phyloP scores from a whole-genome alignment of 495 filamentous ascomycete genomes.

The Penicillium desertorum region DNA sequence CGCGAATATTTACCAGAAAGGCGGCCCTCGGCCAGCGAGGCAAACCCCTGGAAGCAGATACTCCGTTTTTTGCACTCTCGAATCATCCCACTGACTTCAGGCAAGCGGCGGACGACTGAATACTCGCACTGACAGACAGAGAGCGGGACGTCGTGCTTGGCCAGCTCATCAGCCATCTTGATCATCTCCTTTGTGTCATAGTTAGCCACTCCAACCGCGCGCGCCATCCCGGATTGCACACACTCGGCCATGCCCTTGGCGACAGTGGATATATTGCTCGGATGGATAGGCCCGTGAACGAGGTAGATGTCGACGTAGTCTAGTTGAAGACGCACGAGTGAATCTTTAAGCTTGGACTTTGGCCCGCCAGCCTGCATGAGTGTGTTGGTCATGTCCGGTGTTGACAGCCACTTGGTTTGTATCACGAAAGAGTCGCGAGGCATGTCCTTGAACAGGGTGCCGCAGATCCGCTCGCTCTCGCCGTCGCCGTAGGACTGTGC shows the following conservation, averaged over 20 bases:
- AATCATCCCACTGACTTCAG: conserved; percentile 27
- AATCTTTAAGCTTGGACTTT: conserved; percentile 19
- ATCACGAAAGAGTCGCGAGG: conserved; percentile 33
- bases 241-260: conserved; percentile 38
- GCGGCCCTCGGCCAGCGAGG: conserved; percentile 24
- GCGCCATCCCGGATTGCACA: conserved; percentile 37
- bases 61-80: conserved; percentile 24
- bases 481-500: conserved; percentile 43
- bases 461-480: conserved; percentile 40
- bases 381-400: conserved; percentile 16
- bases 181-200: conserved; percentile 43
- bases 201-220: conserved; percentile 43
- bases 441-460: conserved; percentile 34
- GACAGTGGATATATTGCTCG: conserved; percentile 23
- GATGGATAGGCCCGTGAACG: conserved; percentile 59
- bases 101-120: conserved; percentile 26
- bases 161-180: conserved; percentile 32
- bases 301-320: conserved; percentile 81
- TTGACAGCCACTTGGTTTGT: conserved; percentile 29
- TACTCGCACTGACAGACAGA: conserved; percentile 31
- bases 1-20: conserved; percentile 29
- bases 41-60: conserved; percentile 32
- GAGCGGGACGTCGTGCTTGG: conserved; percentile 19
- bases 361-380: conserved; percentile 23
- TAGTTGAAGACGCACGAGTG: conserved; percentile 63